Conservation (phyloP, 2,329 filamentous ascomycete species). For the Hypoxylon sp. region DNA sequence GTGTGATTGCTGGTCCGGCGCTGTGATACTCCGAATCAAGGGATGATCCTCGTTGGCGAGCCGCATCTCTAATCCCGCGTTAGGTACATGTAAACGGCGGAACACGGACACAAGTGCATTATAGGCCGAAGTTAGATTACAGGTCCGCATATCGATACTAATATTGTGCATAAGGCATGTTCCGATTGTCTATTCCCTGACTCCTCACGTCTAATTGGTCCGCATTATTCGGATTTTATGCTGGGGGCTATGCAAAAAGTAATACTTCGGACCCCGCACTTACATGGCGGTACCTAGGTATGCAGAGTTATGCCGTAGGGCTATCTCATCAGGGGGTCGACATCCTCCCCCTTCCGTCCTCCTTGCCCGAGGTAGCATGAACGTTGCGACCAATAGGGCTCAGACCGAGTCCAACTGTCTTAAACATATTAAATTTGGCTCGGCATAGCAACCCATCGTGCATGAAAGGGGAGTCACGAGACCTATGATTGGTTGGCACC, state of each 20-base stretch:
- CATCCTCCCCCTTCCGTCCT: background rate
- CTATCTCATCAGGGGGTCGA: constrained; percentile 23
- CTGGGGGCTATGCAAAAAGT: constrained; percentile 22
- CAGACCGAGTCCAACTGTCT: background rate
- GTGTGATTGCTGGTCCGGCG: constrained; percentile 8
- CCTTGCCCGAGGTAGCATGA: constrained; percentile 4
- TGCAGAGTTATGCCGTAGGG: constrained; percentile 22
- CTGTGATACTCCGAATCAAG: constrained; percentile 7
- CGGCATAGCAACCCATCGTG: background rate
- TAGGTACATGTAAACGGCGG: background rate
- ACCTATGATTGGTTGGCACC: constrained; percentile 5
- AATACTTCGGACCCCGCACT: constrained; percentile 23
- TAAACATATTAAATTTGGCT: constrained; percentile 8
- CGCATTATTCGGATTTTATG: background rate
- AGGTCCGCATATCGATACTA: background rate
- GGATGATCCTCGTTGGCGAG: constrained; percentile 5
- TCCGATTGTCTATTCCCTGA: background rate
- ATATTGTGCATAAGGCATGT: background rate
- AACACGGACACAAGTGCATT: background rate
- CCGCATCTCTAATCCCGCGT: constrained; percentile 5
- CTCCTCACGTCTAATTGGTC: constrained; percentile 7
- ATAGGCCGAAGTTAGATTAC: constrained; percentile 12
- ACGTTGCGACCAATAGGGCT: background rate
- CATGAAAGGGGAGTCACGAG: background rate
- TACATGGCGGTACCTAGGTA: constrained; percentile 1